A percentile compares a stretch with the other conserved stretches of the same genome.
Evolutionary conservation across 495 filamentous ascomycete species (phyloP).

Genomic region (Chlorociboria aeruginascens): DNA sequence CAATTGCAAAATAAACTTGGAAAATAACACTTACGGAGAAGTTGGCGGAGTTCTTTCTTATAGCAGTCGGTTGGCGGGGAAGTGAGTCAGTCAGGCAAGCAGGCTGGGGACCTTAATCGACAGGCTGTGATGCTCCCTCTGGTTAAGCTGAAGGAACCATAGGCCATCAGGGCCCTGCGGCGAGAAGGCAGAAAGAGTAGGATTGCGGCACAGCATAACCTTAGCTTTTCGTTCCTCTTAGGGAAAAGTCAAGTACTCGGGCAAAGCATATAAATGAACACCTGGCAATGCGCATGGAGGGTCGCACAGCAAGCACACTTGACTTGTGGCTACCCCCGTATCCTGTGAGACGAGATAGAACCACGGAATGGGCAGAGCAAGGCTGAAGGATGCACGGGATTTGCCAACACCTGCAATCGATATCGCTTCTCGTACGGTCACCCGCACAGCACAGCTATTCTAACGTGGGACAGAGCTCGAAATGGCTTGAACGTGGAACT

Average conservation of each 20-base stretch:
- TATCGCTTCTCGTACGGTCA: not conserved
- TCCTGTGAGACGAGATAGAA: not conserved
- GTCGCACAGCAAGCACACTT: too few species aligned
- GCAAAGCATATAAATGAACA: too few species aligned
- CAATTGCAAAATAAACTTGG: not conserved
- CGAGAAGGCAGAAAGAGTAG: not conserved
- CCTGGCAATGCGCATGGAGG: too few species aligned
- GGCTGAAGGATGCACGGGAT: too few species aligned
- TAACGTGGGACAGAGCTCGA: too few species aligned
- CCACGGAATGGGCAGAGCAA: not conserved
- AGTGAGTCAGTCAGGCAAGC: not conserved
- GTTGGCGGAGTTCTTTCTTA: not conserved
- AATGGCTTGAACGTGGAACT: too few species aligned
- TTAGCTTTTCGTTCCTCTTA: too few species aligned
- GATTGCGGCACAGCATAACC: slow-evolving; percentile 6
- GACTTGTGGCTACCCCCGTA: too few species aligned
- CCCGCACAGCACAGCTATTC: too few species aligned
- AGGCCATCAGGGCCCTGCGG: too few species aligned
- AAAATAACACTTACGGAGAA: not conserved
- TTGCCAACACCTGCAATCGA: not conserved
- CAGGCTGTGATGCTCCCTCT: not conserved
- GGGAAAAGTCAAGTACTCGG: too few species aligned
- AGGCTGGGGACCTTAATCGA: not conserved
- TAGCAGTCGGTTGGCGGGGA: not conserved
- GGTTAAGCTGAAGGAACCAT: too few species aligned